These are phyloP conservation scores for Puccinellia tenuiflora DNA, from an alignment of 176 grass and related monocot genomes.

Conservation along the genomic window DNA sequence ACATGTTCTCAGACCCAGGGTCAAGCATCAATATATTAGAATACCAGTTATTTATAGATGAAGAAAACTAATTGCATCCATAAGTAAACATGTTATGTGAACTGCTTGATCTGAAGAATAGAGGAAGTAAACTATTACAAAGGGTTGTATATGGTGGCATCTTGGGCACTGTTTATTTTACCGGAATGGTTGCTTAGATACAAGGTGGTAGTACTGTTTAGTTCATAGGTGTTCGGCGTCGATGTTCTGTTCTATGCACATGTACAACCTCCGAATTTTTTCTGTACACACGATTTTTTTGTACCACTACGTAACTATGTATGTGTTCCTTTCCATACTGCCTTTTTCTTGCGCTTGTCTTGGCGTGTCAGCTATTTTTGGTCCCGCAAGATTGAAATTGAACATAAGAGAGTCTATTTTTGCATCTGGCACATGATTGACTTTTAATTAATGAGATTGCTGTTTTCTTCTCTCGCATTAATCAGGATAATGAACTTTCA, in stretches of 20 bases:
- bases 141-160: neutral
- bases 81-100: slow-evolving; percentile 23
- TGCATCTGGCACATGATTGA: too few species aligned
- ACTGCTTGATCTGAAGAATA: slow-evolving; percentile 11
- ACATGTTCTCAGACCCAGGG: neutral
- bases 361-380: too few species aligned
- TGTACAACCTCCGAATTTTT: neutral
- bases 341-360: too few species aligned
- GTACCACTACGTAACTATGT: too few species aligned
- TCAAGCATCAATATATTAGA: neutral
- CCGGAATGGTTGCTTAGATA: neutral
- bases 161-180: neutral
- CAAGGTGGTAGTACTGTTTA: neutral
- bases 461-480: slow-evolving; percentile 3
- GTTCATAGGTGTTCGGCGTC: neutral
- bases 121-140: neutral
- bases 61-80: slow-evolving; percentile 13
- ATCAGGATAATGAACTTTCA: slow-evolving; percentile 85
- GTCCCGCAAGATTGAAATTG: too few species aligned
- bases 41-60: slow-evolving; percentile 1
- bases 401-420: too few species aligned
- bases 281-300: too few species aligned
- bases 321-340: too few species aligned
- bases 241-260: neutral
- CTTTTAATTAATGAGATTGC: slow-evolving; percentile 2